Conservation (phyloP, 2,329 filamentous ascomycete species). For the Talaromyces sp. region DNA sequence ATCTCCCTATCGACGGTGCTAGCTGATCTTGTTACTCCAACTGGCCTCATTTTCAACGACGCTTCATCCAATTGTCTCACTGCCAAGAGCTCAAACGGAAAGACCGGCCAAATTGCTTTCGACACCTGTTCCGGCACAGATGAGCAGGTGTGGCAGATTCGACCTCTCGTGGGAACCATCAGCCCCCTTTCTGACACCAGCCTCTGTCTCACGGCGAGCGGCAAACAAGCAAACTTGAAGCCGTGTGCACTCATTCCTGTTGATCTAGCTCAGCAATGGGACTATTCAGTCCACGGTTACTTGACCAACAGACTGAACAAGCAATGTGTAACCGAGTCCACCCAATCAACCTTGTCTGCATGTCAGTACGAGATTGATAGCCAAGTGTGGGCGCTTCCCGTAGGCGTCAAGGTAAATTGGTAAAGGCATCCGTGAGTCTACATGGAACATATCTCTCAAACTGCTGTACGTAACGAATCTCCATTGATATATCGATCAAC, state of each 20-base stretch:
- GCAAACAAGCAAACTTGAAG: slow-evolving; percentile 14
- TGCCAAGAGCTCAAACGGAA: slow-evolving; percentile 20
- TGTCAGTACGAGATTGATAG: slow-evolving; percentile 26
- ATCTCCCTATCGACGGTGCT: slow-evolving; percentile 34
- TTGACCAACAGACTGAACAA: slow-evolving; percentile 35
- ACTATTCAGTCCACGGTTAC: slow-evolving; percentile 46
- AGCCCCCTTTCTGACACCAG: slow-evolving; percentile 36
- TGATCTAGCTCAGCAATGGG: slow-evolving; percentile 39
- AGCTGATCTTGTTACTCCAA: slow-evolving; percentile 35
- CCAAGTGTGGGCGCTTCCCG: slow-evolving; percentile 49
- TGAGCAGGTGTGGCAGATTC: slow-evolving; percentile 45
- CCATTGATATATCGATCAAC: background rate
- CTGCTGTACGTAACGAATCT: background rate
- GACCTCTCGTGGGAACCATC: slow-evolving; percentile 31
- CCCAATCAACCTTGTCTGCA: slow-evolving; percentile 34
- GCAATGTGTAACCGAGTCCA: slow-evolving; percentile 42
- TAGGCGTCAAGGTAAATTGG: slow-evolving; percentile 31
- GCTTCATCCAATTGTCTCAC: slow-evolving; percentile 46
- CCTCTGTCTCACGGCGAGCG: slow-evolving; percentile 32
- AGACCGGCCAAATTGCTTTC: slow-evolving; percentile 32
- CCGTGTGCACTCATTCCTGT: slow-evolving; percentile 19
- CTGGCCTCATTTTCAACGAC: slow-evolving; percentile 52
- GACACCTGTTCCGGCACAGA: slow-evolving; percentile 38
- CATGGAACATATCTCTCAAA: background rate
- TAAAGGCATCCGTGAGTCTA: background rate